Conservation (phyloP, 2,329 filamentous ascomycete genomes). For the Bipolaris oryzae region DNA sequence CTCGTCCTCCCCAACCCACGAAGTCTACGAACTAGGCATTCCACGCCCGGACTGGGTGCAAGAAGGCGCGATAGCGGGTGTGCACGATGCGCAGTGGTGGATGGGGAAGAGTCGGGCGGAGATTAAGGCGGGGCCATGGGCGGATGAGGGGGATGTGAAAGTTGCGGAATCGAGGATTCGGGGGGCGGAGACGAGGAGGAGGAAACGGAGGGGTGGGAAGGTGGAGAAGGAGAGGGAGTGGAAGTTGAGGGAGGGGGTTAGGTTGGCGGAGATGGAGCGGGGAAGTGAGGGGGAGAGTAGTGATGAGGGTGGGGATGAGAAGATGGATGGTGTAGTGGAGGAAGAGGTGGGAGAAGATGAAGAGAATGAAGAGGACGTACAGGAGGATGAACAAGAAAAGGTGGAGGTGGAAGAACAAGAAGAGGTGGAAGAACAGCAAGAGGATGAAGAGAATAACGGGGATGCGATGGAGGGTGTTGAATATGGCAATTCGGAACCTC, state of each 20-base stretch:
- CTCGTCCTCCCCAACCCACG: neutral
- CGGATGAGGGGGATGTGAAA: conserved; percentile 8
- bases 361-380: neutral
- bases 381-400: neutral
- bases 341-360: no score
- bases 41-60: conserved; percentile 8
- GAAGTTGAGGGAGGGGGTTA: conserved; percentile 19
- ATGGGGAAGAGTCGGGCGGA: conserved; percentile 9
- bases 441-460: neutral
- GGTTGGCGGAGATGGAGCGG: conserved; percentile 7
- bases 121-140: conserved; percentile 19
- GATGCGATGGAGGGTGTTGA: neutral
- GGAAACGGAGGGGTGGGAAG: neutral
- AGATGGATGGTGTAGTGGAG: neutral
- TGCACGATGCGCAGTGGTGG: conserved; percentile 23
- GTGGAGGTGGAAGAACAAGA: no score
- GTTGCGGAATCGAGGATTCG: neutral
- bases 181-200: conserved; percentile 6
- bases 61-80: neutral
- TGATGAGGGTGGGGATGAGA: neutral
- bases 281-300: neutral
- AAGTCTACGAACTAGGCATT: conserved; percentile 11
- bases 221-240: conserved; percentile 4
- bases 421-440: neutral
- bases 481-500: neutral